Evolutionary conservation across 768 basidiomycete species (phyloP).

Genomic region (Tulasnella sp.): DNA sequence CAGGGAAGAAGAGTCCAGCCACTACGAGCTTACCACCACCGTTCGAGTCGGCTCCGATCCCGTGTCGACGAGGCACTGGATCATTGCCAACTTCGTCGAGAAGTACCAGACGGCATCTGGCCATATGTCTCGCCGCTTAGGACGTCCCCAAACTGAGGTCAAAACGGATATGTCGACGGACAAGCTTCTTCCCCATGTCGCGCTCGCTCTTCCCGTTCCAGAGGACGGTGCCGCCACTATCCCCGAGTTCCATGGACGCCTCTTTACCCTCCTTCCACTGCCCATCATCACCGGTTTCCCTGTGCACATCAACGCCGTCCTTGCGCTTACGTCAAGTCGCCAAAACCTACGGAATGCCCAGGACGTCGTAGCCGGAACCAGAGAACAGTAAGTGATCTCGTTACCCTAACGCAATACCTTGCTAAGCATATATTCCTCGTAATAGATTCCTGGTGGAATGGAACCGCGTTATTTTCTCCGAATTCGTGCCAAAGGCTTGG

Average conservation of each 20-base stretch:
- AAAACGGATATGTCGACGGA: slow-evolving; percentile 27
- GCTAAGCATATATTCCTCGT: background rate
- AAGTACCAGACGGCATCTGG: slow-evolving; percentile 28
- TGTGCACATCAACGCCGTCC: slow-evolving; percentile 41
- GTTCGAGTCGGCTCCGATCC: background rate
- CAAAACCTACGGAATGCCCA: slow-evolving; percentile 40
- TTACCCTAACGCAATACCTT: background rate
- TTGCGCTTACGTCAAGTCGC: slow-evolving; percentile 41
- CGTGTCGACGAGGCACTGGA: background rate
- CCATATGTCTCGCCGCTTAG: background rate
- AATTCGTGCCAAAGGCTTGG: slow-evolving; percentile 42
- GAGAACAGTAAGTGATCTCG: slow-evolving; percentile 36
- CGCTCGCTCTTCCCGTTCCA: slow-evolving; percentile 31
- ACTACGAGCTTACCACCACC: slow-evolving; percentile 1
- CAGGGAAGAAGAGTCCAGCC: background rate
- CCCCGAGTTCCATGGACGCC: slow-evolving; percentile 30
- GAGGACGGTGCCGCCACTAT: background rate
- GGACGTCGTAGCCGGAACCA: slow-evolving; percentile 39
- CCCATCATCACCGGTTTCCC: slow-evolving; percentile 42
- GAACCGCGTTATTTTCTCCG: slow-evolving; percentile 42
- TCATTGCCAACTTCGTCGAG: slow-evolving; percentile 25
- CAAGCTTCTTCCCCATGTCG: slow-evolving; percentile 38
- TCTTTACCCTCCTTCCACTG: slow-evolving; percentile 45
- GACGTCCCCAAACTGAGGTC: slow-evolving; percentile 26
- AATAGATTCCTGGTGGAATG: slow-evolving; percentile 41